Evolutionary conservation across 352 stramenopile species (phyloP).

Genomic region (Peronospora destructor): DNA sequence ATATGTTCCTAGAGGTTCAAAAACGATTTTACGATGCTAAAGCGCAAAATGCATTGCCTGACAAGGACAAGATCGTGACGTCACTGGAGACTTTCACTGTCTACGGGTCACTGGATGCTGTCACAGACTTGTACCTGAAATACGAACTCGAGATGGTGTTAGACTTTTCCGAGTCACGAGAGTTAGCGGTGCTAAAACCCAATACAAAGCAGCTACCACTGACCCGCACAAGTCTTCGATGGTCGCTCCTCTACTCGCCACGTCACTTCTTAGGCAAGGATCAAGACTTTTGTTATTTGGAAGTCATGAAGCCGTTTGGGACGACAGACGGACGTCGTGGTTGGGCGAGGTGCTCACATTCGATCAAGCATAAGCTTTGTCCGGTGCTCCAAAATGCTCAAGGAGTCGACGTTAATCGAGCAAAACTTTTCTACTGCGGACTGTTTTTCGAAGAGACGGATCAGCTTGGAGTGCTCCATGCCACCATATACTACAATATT

Average conservation of each 20-base stretch:
- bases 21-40: conserved; percentile 32
- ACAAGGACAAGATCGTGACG: conserved; percentile 40
- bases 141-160: conserved; percentile 62
- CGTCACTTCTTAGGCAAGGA: conserved; percentile 44
- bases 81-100: conserved; percentile 50
- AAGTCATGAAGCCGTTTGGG: conserved; percentile 62
- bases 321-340: conserved; percentile 47
- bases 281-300: conserved; percentile 74
- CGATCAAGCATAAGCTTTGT: conserved; percentile 55
- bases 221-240: conserved; percentile 57
- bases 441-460: conserved; percentile 65
- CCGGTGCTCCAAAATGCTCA: conserved; percentile 39
- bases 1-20: conserved; percentile 41
- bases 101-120: conserved; percentile 56
- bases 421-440: conserved; percentile 51
- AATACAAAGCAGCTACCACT: conserved; percentile 30
- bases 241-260: conserved; percentile 59
- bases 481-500: conserved; percentile 60
- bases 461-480: conserved; percentile 39
- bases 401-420: conserved; percentile 37
- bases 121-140: conserved; percentile 59
- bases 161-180: conserved; percentile 61
- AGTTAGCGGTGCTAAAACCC: conserved; percentile 44
- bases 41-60: conserved; percentile 1
- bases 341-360: conserved; percentile 67